Base-by-base conservation (phyloP, 2,329 filamentous ascomycete genomes). In the Neoarthrinium moseri region DNA sequence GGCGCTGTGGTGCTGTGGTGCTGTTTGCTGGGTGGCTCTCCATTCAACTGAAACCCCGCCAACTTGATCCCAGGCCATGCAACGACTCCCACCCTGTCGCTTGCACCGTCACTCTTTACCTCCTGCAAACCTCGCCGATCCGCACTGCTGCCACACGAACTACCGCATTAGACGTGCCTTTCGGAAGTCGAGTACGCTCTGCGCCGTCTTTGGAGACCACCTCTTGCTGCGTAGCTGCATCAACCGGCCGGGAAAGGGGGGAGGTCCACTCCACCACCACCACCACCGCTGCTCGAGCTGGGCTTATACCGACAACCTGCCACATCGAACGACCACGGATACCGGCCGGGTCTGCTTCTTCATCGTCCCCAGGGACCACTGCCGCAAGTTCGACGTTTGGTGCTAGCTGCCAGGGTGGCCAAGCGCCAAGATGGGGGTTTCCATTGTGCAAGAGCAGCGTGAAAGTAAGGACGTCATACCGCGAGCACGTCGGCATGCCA, bases 361-460 rank as follows among this genome's bases (percentile, higher is more conserved):
- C n/a, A n/a, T n/a, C n/a, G n/a, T n/a, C n/a, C n/a, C n/a, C n/a
- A n/a, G n/a, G n/a, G n/a, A n/a, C n/a, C n/a, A n/a, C n/a, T n/a
- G n/a, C n/a, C n/a, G n/a, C n/a, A n/a, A n/a, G n/a, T n/a, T n/a
- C n/a, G 44, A 42, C 30, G 22, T 29, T n/a, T 37, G 17, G 22
- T 23, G 26, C 42, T 20, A 18, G 18, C 33, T 45, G 45, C 46
- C 39, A 39, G 49, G 49, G 48, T 43, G 48, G 52, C 53, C 48
- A 52, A 50, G 51, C 65, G 66, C 69, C 75, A 84, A 68, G 60
- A 96, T 96, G 90, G 86, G 83, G 60, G 75, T 87, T 68, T 95
- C 91, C 54, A 81, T 91, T 60, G 86, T 96, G 62, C 84, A 91
- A 63, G 84, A 91, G 61, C 90, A 95, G 76, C 86, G 85, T 59